Percentiles rank a stretch among this genome's conserved stretches.
These are phyloP conservation scores for Santalum album DNA, from an alignment of 164 flowering plant species.

Conservation along the genomic window DNA sequence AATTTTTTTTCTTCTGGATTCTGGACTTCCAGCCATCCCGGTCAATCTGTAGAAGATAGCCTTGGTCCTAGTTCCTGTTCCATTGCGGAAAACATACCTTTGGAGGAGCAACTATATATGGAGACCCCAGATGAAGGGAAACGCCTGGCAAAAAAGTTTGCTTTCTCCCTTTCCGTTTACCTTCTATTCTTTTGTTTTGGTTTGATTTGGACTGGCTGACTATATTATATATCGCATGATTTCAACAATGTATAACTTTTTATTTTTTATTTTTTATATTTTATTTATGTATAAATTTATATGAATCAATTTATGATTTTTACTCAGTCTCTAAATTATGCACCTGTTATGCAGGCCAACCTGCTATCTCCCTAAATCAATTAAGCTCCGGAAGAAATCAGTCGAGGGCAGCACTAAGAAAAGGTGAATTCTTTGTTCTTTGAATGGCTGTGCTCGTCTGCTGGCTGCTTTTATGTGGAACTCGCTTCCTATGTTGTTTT, in stretches of 20 bases:
- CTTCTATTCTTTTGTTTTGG: not conserved
- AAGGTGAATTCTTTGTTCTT: slow-evolving; percentile 27
- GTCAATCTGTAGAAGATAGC: slow-evolving; percentile 19
- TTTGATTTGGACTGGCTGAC: too few species aligned
- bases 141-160: slow-evolving; percentile 27
- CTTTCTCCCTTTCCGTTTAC: slow-evolving; percentile 5
- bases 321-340: too few species aligned
- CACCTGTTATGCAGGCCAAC: slow-evolving; percentile 24
- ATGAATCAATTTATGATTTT: not conserved
- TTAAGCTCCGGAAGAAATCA: slow-evolving; percentile 16
- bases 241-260: too few species aligned
- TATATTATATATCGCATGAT: too few species aligned
- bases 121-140: slow-evolving; percentile 16
- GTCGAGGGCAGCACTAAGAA: slow-evolving; percentile 39
- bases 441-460: not conserved
- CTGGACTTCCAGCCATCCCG: slow-evolving; percentile 17
- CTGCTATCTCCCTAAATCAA: slow-evolving; percentile 13
- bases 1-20: not conserved
- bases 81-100: slow-evolving; percentile 6
- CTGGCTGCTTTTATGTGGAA: not conserved
- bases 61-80: slow-evolving; percentile 13
- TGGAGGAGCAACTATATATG: slow-evolving; percentile 8
- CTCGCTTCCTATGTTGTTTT: not conserved
- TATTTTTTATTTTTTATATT: too few species aligned
- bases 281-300: not conserved